phyloP scores from a whole-genome alignment of 129 eudicot genomes.

The Pseudognaphalium luteoalbum region DNA sequence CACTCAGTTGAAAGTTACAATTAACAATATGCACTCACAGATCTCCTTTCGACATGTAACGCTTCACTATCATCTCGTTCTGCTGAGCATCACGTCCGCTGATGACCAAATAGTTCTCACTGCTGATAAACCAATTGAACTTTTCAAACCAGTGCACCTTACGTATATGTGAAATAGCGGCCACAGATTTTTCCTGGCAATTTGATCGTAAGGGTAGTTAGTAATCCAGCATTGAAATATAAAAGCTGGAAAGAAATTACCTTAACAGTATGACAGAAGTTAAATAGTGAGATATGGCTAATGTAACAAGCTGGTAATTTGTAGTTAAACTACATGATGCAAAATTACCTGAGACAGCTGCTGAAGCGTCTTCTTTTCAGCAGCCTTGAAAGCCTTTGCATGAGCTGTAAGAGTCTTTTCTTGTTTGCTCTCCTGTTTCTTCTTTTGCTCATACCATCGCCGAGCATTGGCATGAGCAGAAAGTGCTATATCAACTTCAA shows the following conservation, averaged over 20 bases:
- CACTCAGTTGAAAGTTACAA: constrained; percentile 20
- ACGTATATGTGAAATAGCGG: constrained; percentile 86
- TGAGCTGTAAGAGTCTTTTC: constrained; percentile 95
- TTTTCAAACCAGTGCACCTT: constrained; percentile 99
- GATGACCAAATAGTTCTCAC: constrained; percentile 90
- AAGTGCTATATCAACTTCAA: constrained; percentile 90
- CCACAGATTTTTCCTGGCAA: constrained; percentile 85
- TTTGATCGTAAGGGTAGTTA: constrained; percentile 24
- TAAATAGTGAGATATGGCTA: constrained; percentile 1
- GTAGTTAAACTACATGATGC: neutral
- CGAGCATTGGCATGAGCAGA: constrained; percentile 99
- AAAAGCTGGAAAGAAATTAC: constrained; percentile 20
- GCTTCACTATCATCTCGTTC: constrained; percentile 98
- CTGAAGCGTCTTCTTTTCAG: constrained; percentile 89
- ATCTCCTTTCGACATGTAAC: constrained; percentile 96
- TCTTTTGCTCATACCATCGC: constrained; percentile 92
- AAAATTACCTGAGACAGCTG: constrained; percentile 87
- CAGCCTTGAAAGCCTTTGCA: constrained; percentile 97
- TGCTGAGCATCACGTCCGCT: constrained; percentile 99
- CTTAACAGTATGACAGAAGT: neutral
- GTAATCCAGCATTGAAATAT: constrained; percentile 19
- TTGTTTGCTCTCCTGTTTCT: constrained; percentile 95
- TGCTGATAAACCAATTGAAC: constrained; percentile 96
- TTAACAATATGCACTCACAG: constrained; percentile 57
- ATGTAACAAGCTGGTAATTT: neutral